phyloP scores from a whole-genome alignment of 306 rosid species.

The Cicer yamashitae region DNA sequence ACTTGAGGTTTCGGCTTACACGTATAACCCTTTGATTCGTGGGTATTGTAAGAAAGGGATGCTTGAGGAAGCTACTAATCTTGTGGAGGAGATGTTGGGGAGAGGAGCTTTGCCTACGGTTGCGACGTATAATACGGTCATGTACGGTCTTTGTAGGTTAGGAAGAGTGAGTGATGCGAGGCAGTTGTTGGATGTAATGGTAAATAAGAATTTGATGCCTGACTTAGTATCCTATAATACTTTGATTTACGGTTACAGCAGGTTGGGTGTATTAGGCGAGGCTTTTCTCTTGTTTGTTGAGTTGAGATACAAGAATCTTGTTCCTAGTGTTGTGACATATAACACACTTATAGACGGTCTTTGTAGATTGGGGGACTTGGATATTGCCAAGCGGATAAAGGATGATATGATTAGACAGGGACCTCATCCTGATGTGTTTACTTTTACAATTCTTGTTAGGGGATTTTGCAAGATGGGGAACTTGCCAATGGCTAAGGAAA shows the following conservation, averaged over 20 bases:
- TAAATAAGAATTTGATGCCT: constrained; percentile 53
- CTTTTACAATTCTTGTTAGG: constrained; percentile 72
- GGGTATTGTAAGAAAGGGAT: constrained; percentile 62
- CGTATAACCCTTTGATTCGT: constrained; percentile 67
- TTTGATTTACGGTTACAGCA: constrained; percentile 67
- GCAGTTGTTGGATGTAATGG: constrained; percentile 54
- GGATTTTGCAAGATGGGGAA: constrained; percentile 66
- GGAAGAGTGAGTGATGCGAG: constrained; percentile 69
- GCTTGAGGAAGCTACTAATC: constrained; percentile 55
- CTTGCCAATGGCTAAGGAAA: constrained; percentile 66
- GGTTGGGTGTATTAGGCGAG: constrained; percentile 57
- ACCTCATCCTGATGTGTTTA: constrained; percentile 66
- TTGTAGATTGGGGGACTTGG: constrained; percentile 74
- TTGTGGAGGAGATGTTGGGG: constrained; percentile 63
- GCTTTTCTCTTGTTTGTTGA: constrained; percentile 69
- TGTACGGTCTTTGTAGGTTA: constrained; percentile 68
- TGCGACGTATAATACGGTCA: constrained; percentile 66
- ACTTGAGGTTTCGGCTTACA: constrained; percentile 61
- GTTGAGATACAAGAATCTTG: constrained; percentile 51
- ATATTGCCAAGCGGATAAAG: constrained; percentile 62
- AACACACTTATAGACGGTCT: constrained; percentile 78
- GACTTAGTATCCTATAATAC: constrained; percentile 74
- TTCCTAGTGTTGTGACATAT: constrained; percentile 67
- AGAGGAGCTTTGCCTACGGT: constrained; percentile 61
- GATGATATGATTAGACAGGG: constrained; percentile 66